Percentiles rank a stretch among this genome's conserved stretches.
phyloP scores from a whole-genome alignment of 306 rosid species.

The Leucaena leucocephala region DNA sequence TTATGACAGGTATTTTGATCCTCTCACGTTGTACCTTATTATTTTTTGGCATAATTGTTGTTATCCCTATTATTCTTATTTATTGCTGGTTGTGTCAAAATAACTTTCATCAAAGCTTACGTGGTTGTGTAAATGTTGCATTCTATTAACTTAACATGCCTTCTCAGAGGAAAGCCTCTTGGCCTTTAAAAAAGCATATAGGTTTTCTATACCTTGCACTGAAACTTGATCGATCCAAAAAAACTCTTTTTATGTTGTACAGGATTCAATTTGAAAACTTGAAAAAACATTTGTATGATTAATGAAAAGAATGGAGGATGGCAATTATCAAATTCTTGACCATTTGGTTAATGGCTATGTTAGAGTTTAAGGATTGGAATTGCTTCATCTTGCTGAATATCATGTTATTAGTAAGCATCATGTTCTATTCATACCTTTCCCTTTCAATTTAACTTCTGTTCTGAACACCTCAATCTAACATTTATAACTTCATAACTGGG shows the following conservation, averaged over 20 bases:
- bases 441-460: background rate
- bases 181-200: background rate
- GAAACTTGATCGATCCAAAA: background rate
- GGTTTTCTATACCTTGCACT: background rate
- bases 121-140: background rate
- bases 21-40: background rate
- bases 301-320: background rate
- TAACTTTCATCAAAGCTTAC: background rate
- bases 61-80: background rate
- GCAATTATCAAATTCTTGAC: background rate
- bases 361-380: background rate
- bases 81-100: background rate
- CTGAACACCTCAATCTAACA: constrained; percentile 2
- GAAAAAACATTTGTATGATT: background rate
- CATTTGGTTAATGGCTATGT: background rate
- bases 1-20: constrained; percentile 60
- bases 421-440: background rate
- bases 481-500: background rate
- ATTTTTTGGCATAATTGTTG: background rate
- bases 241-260: background rate
- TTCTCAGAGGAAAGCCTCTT: background rate
- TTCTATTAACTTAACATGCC: background rate
- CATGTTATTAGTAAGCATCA: constrained; percentile 4
- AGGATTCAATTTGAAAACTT: background rate
- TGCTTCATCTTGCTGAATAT: constrained; percentile 22